Conservation (phyloP, 805 yeast species). For the Schizosaccharomyces lindneri region DNA sequence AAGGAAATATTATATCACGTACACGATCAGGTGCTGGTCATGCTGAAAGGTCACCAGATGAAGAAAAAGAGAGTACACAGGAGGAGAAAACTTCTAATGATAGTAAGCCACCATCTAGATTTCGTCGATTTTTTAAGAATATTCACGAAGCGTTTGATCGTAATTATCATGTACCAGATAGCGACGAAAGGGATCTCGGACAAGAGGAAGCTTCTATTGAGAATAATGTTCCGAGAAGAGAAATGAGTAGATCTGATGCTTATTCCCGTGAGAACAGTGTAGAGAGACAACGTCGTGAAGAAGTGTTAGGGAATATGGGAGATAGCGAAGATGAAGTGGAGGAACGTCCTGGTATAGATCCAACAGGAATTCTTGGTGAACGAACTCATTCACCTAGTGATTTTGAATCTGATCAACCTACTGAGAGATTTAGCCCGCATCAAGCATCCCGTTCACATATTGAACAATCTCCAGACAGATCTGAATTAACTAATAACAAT, state of each 20-base stretch:
- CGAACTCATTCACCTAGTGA: background rate
- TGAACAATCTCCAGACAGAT: background rate
- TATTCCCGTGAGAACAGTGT: constrained; percentile 7
- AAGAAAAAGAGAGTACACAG: background rate
- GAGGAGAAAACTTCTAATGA: background rate
- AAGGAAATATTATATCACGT: constrained; percentile 48
- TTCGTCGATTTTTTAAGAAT: background rate
- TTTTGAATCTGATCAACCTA: background rate
- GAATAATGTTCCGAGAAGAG: constrained; percentile 4
- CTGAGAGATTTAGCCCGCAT: background rate
- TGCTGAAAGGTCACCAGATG: background rate
- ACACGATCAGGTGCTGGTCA: constrained; percentile 13
- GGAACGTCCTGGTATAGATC: background rate
- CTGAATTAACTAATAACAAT: background rate
- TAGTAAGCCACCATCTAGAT: background rate
- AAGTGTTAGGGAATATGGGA: constrained; percentile 1
- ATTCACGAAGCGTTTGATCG: constrained; percentile 5
- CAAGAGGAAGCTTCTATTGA: constrained; percentile 4
- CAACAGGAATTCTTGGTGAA: background rate
- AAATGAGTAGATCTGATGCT: constrained; percentile 4
- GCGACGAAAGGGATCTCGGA: background rate
- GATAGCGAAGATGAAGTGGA: background rate
- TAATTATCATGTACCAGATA: constrained; percentile 4
- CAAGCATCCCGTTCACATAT: background rate
- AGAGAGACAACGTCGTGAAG: constrained; percentile 16